phyloP scores from a whole-genome alignment of 108 stramenopile species.

The Nannochloropsis gaditana region DNA sequence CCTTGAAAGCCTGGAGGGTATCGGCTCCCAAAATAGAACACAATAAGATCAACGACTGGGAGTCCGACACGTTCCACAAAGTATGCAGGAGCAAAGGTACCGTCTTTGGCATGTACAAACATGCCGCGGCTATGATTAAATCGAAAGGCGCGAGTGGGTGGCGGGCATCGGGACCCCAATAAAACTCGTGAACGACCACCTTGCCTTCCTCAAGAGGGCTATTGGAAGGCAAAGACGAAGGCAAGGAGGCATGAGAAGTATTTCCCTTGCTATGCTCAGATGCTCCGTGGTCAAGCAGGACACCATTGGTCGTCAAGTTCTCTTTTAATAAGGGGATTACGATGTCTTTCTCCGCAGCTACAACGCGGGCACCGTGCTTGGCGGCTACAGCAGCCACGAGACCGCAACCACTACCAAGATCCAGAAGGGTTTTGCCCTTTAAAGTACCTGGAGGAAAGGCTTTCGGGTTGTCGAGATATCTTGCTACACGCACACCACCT shows the following conservation, averaged over 20 bases:
- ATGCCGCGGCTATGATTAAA: not conserved
- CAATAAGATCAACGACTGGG: not conserved
- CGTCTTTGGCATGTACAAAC: constrained; percentile 14
- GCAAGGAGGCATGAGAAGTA: not conserved
- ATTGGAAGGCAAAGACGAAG: not conserved
- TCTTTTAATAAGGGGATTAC: constrained; percentile 4
- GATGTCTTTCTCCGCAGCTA: constrained; percentile 14
- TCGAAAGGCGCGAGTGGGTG: constrained; percentile 5
- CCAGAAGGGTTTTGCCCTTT: constrained; percentile 17
- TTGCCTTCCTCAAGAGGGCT: not conserved
- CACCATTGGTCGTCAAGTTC: not conserved
- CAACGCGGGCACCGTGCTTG: not conserved
- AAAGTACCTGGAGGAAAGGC: not conserved
- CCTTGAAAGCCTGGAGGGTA: not conserved
- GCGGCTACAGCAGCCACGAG: constrained; percentile 9
- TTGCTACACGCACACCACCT: not conserved
- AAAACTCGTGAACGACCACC: not conserved
- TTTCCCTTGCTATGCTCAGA: not conserved
- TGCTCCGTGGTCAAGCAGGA: not conserved
- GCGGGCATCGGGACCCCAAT: not conserved
- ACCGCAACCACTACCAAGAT: constrained; percentile 17
- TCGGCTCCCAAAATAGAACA: constrained; percentile 15
- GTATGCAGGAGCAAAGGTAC: not conserved
- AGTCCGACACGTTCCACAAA: not conserved
- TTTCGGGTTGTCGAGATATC: not conserved